phyloP scores from a whole-genome alignment of 495 filamentous ascomycete species.

The Aspergillus baeticus region DNA sequence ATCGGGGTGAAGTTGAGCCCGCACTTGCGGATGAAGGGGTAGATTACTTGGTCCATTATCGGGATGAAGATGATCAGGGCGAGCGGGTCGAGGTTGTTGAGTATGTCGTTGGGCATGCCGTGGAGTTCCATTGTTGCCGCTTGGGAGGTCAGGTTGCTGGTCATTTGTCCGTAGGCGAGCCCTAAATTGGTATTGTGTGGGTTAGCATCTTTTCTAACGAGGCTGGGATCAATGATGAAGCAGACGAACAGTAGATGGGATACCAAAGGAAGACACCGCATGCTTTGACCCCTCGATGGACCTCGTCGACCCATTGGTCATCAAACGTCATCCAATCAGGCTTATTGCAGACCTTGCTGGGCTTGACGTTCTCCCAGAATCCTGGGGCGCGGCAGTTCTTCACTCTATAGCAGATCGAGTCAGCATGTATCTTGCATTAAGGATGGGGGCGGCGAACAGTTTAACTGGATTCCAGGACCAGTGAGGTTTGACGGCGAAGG shows the following conservation, averaged over 20 bases:
- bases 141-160: conserved; percentile 62
- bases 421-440: conserved; percentile 1
- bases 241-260: conserved; percentile 57
- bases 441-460: conserved; percentile 16
- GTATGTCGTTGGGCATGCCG: conserved; percentile 65
- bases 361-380: conserved; percentile 68
- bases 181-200: conserved; percentile 18
- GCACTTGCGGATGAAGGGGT: conserved; percentile 58
- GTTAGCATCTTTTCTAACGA: too few relatives aligned
- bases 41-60: conserved; percentile 62
- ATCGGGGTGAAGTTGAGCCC: conserved; percentile 65
- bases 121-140: conserved; percentile 49
- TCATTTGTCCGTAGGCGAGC: conserved; percentile 57
- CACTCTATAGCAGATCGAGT: conserved; percentile 30
- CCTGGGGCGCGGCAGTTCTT: conserved; percentile 47
- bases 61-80: conserved; percentile 69
- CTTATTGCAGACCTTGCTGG: conserved; percentile 48
- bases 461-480: conserved; percentile 57
- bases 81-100: conserved; percentile 70
- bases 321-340: conserved; percentile 67
- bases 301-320: conserved; percentile 55
- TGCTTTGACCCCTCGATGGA: conserved; percentile 48
- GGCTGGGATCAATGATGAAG: too few relatives aligned
- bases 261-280: conserved; percentile 55
- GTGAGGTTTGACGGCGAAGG: conserved; percentile 56